Conservation (phyloP, 768 basidiomycete species). For the Russula emetica region DNA sequence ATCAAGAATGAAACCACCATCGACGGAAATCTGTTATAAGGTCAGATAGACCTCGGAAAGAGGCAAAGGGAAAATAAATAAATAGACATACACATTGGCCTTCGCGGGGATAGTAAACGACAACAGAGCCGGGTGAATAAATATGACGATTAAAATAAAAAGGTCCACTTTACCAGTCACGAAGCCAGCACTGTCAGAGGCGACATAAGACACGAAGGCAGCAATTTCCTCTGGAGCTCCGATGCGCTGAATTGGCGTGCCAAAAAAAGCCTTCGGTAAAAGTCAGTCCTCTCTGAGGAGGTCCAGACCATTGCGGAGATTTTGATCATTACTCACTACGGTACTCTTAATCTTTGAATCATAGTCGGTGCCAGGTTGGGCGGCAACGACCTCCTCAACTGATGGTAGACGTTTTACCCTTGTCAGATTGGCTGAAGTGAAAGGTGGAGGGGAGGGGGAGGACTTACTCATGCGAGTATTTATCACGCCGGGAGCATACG, state of each 20-base stretch:
- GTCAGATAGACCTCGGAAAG: not conserved
- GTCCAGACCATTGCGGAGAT: not conserved
- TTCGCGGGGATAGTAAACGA: not conserved
- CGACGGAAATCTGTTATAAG: conserved; percentile 6
- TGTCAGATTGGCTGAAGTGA: not conserved
- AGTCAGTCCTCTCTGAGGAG: not conserved
- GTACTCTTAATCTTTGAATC: not conserved
- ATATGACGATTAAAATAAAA: not conserved
- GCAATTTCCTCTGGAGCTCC: conserved; percentile 27
- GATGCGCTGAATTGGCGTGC: conserved; percentile 7
- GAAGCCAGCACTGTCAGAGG: conserved; percentile 22
- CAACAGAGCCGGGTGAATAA: not conserved
- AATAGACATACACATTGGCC: conserved; percentile 18
- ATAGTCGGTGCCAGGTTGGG: not conserved
- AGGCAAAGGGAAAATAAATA: not conserved
- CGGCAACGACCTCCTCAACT: not conserved
- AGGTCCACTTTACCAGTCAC: conserved; percentile 22
- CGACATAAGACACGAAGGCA: conserved; percentile 27
- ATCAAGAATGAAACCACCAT: conserved; percentile 13
- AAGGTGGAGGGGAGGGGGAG: not conserved
- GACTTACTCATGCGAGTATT: conserved; percentile 28
- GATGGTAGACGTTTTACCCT: not conserved
- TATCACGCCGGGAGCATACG: conserved; percentile 29
- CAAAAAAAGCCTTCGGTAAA: not conserved
- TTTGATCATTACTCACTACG: not conserved